phyloP scores from a whole-genome alignment of 1,139 yeast species.

The Blastobotrys elegans region DNA sequence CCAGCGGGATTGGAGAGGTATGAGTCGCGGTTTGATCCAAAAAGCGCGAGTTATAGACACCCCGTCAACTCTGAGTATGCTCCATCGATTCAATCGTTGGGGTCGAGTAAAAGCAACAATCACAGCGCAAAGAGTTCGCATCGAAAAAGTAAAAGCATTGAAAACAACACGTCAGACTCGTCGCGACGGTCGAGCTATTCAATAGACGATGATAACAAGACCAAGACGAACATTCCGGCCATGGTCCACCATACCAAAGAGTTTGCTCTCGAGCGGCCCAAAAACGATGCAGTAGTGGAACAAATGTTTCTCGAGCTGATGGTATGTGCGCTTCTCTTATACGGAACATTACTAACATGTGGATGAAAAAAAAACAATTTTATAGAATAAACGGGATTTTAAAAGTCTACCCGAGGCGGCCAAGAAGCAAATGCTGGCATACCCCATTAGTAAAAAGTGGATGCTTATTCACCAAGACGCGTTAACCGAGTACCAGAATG shows the following conservation, averaged over 20 bases:
- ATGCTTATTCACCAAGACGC: slow-evolving; percentile 86
- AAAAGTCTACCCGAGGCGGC: slow-evolving; percentile 74
- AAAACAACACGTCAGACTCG: slow-evolving; percentile 13
- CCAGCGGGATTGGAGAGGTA: background rate
- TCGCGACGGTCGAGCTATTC: slow-evolving; percentile 16
- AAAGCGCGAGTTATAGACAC: slow-evolving; percentile 1
- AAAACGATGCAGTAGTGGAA: slow-evolving; percentile 33
- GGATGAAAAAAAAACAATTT: background rate
- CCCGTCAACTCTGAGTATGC: background rate
- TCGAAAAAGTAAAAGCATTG: slow-evolving; percentile 14
- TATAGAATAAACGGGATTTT: slow-evolving; percentile 74
- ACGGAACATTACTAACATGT: background rate
- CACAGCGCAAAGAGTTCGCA: slow-evolving; percentile 8
- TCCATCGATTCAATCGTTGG: slow-evolving; percentile 5
- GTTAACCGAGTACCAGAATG: slow-evolving; percentile 66
- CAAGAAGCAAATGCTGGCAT: slow-evolving; percentile 70
- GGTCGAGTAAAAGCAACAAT: slow-evolving; percentile 8
- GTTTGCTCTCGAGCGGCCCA: slow-evolving; percentile 30
- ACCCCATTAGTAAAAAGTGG: slow-evolving; percentile 81
- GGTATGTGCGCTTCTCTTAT: slow-evolving; percentile 19
- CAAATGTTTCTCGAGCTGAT: slow-evolving; percentile 35
- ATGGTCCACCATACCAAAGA: slow-evolving; percentile 19
- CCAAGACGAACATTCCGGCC: slow-evolving; percentile 19
- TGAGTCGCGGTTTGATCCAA: slow-evolving; percentile 8
- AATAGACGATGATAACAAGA: slow-evolving; percentile 19